Evolutionary conservation across 495 filamentous ascomycete genomes (phyloP), one percentile per base, ranked within the genome.

Genomic region (Podospora comata): DNA sequence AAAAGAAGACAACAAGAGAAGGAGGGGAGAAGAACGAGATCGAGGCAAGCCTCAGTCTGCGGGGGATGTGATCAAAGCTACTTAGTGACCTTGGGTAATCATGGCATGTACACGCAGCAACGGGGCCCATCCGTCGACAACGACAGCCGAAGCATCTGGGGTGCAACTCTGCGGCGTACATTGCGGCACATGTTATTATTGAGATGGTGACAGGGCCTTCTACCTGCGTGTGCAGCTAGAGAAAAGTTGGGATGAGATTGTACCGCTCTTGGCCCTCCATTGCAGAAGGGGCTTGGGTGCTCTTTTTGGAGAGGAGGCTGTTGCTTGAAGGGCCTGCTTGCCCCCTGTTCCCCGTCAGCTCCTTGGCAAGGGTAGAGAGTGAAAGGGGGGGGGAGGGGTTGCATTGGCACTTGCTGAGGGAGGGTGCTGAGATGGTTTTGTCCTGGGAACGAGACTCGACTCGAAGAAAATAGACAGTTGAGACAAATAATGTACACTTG

Each of bases 161-260:
- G 72, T 67, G 68, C 69, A 11, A 68, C 66, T 60, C 60, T 61
- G 72, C 70, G 68, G 77, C 75, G 75, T 13, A 58, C 55, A 58
- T 58, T 48, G 55, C 55, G 55, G 55, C 55, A 18, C 64, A 67
- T 62, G 80, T 79, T 82, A 81, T 81, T 48, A 80, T 81, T 79
- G 75, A 82, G 77, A 79, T 68, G 72, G 67, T 60, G 67, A 69
- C 69, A 69, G 67, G 58, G 66, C 67, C 70, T 65, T 64, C 18
- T 56, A 65, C 55, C 23, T 60, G 59, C 59, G 62, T 69, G n/a
- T 64, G 55, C 60, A 69, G 62, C 67, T 70, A 68, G 64, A 32
- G 67, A 68, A 72, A 67, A 71, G 55, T 59, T 72, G 74, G 71
- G 75, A 74, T 71, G 72, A 57, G 75, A 67, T 71, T 69, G 61